A percentile compares a stretch with the other conserved stretches of the same genome.
These are phyloP conservation scores for Alliaria petiolata DNA, from an alignment of 345 rosid genomes.

Conservation along the genomic window DNA sequence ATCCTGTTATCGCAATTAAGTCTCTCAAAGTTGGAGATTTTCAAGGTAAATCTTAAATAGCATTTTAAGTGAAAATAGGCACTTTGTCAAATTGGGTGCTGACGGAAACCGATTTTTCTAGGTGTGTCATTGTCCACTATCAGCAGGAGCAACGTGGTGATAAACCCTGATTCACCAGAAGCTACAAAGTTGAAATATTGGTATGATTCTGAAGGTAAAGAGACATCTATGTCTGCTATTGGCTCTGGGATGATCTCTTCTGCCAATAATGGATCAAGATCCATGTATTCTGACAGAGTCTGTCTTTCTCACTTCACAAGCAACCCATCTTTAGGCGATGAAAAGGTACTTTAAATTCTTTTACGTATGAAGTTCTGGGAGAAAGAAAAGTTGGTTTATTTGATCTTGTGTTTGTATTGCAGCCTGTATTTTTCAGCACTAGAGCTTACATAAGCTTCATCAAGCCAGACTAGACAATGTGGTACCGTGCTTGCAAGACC, in stretches of 20 bases:
- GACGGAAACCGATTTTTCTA: slow-evolving; percentile 23
- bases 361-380: not conserved
- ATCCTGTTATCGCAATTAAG: slow-evolving; percentile 77
- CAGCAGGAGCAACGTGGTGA: slow-evolving; percentile 53
- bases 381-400: not conserved
- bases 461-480: slow-evolving; percentile 89
- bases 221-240: slow-evolving; percentile 65
- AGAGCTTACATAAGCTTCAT: slow-evolving; percentile 71
- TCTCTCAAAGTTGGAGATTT: slow-evolving; percentile 85
- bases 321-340: slow-evolving; percentile 71
- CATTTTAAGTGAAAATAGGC: not conserved
- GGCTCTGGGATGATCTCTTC: slow-evolving; percentile 58
- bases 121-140: slow-evolving; percentile 81
- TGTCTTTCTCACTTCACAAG: slow-evolving; percentile 55
- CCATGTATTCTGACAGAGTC: slow-evolving; percentile 74
- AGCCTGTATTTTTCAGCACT: slow-evolving; percentile 76
- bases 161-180: slow-evolving; percentile 74
- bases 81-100: not conserved
- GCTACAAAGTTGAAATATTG: slow-evolving; percentile 66
- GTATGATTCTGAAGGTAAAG: slow-evolving; percentile 91
- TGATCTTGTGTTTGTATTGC: slow-evolving; percentile 27
- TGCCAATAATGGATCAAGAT: slow-evolving; percentile 48
- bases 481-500: slow-evolving; percentile 95
- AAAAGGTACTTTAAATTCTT: slow-evolving; percentile 48
- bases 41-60: slow-evolving; percentile 62